These are phyloP conservation scores for Cucurbita ficifolia DNA, from an alignment of 306 rosid species.

Conservation along the genomic window DNA sequence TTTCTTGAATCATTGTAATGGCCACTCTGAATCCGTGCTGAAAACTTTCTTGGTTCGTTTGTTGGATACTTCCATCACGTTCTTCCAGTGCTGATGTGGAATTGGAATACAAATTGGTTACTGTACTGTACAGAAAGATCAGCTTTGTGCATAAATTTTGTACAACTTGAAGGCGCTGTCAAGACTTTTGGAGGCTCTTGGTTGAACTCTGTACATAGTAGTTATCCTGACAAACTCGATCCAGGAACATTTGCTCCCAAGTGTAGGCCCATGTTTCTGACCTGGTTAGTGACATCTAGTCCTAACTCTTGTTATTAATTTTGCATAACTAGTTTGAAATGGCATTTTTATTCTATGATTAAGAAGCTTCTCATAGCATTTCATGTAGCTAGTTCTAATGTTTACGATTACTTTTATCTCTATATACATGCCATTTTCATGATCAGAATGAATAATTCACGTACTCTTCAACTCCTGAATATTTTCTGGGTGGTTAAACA, in stretches of 20 bases:
- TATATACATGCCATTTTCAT: neutral
- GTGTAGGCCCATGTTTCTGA: conserved; percentile 74
- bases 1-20: neutral
- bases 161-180: conserved; percentile 39
- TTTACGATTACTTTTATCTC: neutral
- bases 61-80: neutral
- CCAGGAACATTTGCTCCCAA: conserved; percentile 79
- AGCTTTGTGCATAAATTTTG: conserved; percentile 37
- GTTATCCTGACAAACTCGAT: conserved; percentile 79
- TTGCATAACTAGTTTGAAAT: conserved; percentile 24
- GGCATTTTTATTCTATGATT: conserved; percentile 6
- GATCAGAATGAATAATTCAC: neutral
- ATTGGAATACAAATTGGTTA: conserved; percentile 20
- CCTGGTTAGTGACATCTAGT: conserved; percentile 90
- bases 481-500: neutral
- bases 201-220: conserved; percentile 93
- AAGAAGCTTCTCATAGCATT: conserved; percentile 8
- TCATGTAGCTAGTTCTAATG: neutral
- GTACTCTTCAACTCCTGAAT: neutral
- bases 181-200: conserved; percentile 72
- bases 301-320: conserved; percentile 51
- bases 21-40: neutral
- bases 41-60: neutral
- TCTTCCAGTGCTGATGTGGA: conserved; percentile 37
- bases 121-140: conserved; percentile 29